Percentiles rank a stretch among this genome's conserved stretches.
These are phyloP conservation scores for Lolium perenne DNA, from an alignment of 176 grass and related monocot genomes.

Conservation along the genomic window DNA sequence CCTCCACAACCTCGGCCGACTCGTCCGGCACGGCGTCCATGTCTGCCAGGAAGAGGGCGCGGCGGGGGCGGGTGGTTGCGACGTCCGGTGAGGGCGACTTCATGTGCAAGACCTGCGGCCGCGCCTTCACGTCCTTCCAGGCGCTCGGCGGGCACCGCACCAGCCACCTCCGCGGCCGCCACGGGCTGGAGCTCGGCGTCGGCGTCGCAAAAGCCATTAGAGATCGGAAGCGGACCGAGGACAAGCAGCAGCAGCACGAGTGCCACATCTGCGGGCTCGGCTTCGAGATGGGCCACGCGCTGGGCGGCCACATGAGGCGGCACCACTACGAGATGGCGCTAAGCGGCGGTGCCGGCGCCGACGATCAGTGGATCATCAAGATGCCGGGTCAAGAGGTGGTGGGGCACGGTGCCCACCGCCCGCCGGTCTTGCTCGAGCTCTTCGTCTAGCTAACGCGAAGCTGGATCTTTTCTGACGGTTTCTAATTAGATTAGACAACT, in stretches of 20 bases:
- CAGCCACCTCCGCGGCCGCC: conserved; percentile 56
- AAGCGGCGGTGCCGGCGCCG: not conserved
- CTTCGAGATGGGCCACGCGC: not conserved
- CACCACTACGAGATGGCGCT: conserved; percentile 41
- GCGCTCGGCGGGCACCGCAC: conserved; percentile 67
- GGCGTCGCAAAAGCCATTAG: conserved; percentile 34
- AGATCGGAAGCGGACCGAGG: conserved; percentile 35
- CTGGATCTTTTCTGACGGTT: too few relatives aligned
- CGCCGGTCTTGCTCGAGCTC: conserved; percentile 40
- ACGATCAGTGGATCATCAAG: not conserved
- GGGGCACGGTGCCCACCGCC: not conserved
- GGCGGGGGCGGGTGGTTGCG: conserved; percentile 23
- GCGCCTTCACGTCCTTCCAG: conserved; percentile 63
- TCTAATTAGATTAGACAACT: too few relatives aligned
- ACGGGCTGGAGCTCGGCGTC: conserved; percentile 54
- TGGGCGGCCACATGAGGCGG: conserved; percentile 39
- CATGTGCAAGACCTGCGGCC: conserved; percentile 58
- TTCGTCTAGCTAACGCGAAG: conserved; percentile 22
- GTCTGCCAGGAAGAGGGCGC: not conserved
- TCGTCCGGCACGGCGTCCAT: not conserved
- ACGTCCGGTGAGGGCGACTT: conserved; percentile 54
- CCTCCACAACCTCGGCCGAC: not conserved
- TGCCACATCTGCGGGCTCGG: not conserved
- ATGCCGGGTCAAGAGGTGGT: not conserved
- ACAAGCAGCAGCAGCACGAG: not conserved